Conservation (phyloP, 1,284 basidiomycete species). For the Austroboletus novae-zelandiae region DNA sequence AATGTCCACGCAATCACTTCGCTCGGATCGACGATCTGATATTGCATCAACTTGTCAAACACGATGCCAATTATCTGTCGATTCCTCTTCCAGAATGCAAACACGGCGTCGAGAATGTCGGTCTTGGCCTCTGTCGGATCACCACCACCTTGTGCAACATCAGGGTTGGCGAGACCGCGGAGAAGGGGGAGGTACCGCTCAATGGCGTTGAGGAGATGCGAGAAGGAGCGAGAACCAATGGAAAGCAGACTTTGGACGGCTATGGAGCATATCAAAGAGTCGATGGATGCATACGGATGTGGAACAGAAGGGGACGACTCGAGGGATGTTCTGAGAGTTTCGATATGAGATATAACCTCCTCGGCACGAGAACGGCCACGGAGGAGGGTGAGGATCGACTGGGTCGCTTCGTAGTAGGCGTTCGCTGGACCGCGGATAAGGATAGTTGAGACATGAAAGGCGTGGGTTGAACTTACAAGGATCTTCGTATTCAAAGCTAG, state of each 20-base stretch:
- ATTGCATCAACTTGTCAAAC: conserved; percentile 97
- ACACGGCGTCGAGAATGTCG: conserved; percentile 70
- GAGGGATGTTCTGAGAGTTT: conserved; percentile 63
- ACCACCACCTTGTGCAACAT: conserved; percentile 15
- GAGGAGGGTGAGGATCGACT: conserved; percentile 78
- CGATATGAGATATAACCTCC: conserved; percentile 77
- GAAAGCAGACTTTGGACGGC: conserved; percentile 88
- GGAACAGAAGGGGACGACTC: conserved; percentile 52
- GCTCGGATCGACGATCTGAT: conserved; percentile 93
- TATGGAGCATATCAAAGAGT: conserved; percentile 71
- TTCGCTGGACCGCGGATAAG: conserved; percentile 46
- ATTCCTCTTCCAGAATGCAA: conserved; percentile 78
- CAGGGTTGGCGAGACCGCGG: conserved; percentile 57
- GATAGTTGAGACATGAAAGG: not conserved
- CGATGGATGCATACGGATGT: conserved; percentile 50
- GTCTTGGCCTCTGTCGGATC: conserved; percentile 58
- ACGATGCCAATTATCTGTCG: conserved; percentile 87
- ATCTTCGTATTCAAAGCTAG: conserved; percentile 83
- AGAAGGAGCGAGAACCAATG: conserved; percentile 94
- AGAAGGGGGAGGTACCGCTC: conserved; percentile 94
- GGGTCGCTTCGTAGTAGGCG: conserved; percentile 77
- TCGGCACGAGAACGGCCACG: conserved; percentile 75
- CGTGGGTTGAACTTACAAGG: conserved; percentile 45
- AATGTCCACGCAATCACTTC: conserved; percentile 92
- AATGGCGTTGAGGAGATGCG: conserved; percentile 96